These are phyloP conservation scores for Pseudocercospora pini-densiflorae DNA, from an alignment of 2,329 filamentous ascomycete genomes.

Conservation along the genomic window DNA sequence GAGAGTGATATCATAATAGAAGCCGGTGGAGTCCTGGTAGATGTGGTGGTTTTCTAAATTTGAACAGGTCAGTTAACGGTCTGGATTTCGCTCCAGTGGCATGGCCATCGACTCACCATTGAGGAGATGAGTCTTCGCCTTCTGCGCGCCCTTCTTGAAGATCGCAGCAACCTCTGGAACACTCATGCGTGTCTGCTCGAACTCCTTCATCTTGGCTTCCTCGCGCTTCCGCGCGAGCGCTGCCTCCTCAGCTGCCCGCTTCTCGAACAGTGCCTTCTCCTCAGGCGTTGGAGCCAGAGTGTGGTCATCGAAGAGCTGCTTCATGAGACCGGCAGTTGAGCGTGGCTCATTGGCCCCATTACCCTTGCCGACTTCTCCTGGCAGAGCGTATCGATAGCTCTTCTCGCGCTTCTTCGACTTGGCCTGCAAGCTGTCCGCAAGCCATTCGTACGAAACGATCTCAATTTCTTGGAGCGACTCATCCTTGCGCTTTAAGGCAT, in stretches of 20 bases:
- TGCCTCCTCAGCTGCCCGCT: slow-evolving; percentile 22
- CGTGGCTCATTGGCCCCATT: slow-evolving; percentile 39
- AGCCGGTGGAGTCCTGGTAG: slow-evolving; percentile 66
- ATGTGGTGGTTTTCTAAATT: slow-evolving; percentile 63
- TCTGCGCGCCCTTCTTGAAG: slow-evolving; percentile 33
- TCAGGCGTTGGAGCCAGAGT: slow-evolving; percentile 29
- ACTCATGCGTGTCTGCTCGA: slow-evolving; percentile 31
- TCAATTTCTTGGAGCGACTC: slow-evolving; percentile 27
- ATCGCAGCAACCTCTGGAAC: slow-evolving; percentile 27
- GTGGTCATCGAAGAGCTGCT: slow-evolving; percentile 44
- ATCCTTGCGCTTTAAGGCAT: slow-evolving; percentile 21
- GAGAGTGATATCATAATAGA: slow-evolving; percentile 67
- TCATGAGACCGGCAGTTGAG: slow-evolving; percentile 27
- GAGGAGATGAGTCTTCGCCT: slow-evolving; percentile 35
- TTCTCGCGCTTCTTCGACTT: slow-evolving; percentile 33
- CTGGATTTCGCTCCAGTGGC: not conserved
- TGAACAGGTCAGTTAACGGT: slow-evolving; percentile 9
- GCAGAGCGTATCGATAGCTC: slow-evolving; percentile 15
- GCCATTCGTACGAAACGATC: slow-evolving; percentile 51
- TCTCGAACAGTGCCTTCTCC: slow-evolving; percentile 36
- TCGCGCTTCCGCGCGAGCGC: slow-evolving; percentile 7
- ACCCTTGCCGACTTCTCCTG: slow-evolving; percentile 25
- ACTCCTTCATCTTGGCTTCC: slow-evolving; percentile 4
- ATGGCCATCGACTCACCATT: slow-evolving; percentile 40
- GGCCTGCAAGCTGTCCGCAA: slow-evolving; percentile 54